These are phyloP conservation scores for Hansenula sp. DNA, from an alignment of 1,139 yeast species.

Conservation along the genomic window DNA sequence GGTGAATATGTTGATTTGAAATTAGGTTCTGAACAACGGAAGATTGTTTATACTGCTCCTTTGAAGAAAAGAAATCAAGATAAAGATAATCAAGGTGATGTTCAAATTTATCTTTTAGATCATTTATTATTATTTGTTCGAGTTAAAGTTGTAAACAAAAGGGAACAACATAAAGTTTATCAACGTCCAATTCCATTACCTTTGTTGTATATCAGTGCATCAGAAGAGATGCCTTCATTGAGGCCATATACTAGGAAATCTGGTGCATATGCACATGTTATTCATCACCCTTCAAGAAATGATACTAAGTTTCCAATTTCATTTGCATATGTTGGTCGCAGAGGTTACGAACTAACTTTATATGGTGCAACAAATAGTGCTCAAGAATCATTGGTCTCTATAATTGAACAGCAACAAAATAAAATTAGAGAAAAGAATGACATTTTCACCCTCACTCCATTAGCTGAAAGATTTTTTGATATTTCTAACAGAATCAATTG, in stretches of 20 bases:
- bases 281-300: constrained; percentile 21
- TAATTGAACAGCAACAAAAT: constrained; percentile 74
- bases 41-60: constrained; percentile 73
- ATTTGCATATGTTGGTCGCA: constrained; percentile 44
- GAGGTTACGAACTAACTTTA: constrained; percentile 56
- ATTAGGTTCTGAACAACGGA: constrained; percentile 75
- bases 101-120: constrained; percentile 79
- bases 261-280: constrained; percentile 38
- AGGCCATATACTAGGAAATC: constrained; percentile 37
- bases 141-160: constrained; percentile 80
- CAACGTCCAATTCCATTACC: constrained; percentile 93
- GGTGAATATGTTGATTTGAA: constrained; percentile 91
- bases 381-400: constrained; percentile 78
- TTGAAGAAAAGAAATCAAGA: constrained; percentile 75
- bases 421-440: constrained; percentile 70
- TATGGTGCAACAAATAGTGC: constrained; percentile 64
- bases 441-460: constrained; percentile 73
- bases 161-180: constrained; percentile 88
- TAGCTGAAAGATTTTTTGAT: constrained; percentile 70
- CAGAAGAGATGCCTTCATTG: constrained; percentile 71
- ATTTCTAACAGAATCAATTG: constrained; percentile 78
- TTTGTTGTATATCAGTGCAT: constrained; percentile 68
- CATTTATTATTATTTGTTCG: constrained; percentile 84
- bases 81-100: constrained; percentile 68
- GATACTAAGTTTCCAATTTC: constrained; percentile 24